These are phyloP conservation scores for Botrytis paeoniae DNA, from an alignment of 2,329 filamentous ascomycete genomes.

Conservation along the genomic window DNA sequence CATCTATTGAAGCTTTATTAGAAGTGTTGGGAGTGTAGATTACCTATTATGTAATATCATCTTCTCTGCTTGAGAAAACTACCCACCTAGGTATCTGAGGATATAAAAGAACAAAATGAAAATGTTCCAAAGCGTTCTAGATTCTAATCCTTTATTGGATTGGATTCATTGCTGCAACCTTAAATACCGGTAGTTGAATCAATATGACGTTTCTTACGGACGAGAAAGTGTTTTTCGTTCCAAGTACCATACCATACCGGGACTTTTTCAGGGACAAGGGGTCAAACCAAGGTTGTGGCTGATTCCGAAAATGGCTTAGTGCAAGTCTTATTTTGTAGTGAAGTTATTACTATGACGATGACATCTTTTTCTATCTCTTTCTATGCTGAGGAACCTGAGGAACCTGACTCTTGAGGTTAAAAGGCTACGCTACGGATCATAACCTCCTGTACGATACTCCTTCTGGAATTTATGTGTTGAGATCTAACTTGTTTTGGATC, in stretches of 20 bases:
- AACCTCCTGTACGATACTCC: neutral
- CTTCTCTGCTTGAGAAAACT: neutral
- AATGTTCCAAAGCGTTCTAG: neutral
- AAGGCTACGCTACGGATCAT: neutral
- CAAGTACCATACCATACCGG: neutral
- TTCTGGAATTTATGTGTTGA: neutral
- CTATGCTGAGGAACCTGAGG: neutral
- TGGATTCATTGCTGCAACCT: neutral
- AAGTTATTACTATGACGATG: neutral
- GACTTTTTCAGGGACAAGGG: neutral
- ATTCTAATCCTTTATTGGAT: neutral
- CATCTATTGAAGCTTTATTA: neutral
- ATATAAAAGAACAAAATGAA: neutral
- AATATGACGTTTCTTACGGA: neutral
- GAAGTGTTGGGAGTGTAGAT: neutral
- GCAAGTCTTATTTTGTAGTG: neutral
- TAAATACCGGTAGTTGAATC: neutral
- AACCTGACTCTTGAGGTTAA: neutral
- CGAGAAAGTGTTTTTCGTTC: neutral
- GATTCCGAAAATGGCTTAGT: neutral
- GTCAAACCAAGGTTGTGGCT: constrained; percentile 12
- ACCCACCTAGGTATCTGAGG: neutral
- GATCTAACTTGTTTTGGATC: neutral
- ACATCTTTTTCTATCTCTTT: neutral
- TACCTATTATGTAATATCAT: neutral